These are phyloP conservation scores for Fusarium sp. DNA, from an alignment of 2,329 filamentous ascomycete genomes.

Conservation along the genomic window DNA sequence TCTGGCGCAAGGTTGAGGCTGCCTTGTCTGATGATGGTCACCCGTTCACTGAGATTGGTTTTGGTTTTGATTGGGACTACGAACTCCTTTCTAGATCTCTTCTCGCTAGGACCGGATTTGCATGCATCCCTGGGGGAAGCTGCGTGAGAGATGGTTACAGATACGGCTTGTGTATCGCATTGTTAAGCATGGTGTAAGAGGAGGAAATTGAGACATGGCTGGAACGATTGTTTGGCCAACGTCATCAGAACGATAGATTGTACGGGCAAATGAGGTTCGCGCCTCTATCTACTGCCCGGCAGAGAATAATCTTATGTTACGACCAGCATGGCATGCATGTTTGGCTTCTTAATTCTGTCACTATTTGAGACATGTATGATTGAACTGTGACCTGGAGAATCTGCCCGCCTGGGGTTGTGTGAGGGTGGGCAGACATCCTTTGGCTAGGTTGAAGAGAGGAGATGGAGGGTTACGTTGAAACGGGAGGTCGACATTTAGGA, in stretches of 20 bases:
- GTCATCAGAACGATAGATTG: slow-evolving; percentile 56
- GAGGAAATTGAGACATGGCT: slow-evolving; percentile 40
- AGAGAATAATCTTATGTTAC: slow-evolving; percentile 53
- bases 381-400: slow-evolving; percentile 12
- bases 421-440: neutral
- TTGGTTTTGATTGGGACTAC: slow-evolving; percentile 27
- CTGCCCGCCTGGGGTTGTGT: neutral
- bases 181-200: slow-evolving; percentile 48
- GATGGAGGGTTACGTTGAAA: slow-evolving; percentile 14
- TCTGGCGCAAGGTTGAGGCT: slow-evolving; percentile 31
- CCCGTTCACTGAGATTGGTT: slow-evolving; percentile 23
- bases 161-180: slow-evolving; percentile 42
- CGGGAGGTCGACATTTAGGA: slow-evolving; percentile 1
- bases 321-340: slow-evolving; percentile 49
- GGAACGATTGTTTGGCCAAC: slow-evolving; percentile 42
- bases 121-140: slow-evolving; percentile 49
- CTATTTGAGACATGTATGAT: slow-evolving; percentile 3
- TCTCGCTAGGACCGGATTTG: slow-evolving; percentile 30
- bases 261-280: slow-evolving; percentile 57
- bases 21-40: slow-evolving; percentile 23
- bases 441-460: neutral
- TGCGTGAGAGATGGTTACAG: slow-evolving; percentile 31
- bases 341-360: slow-evolving; percentile 26
- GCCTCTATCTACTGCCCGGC: slow-evolving; percentile 51
- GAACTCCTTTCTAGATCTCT: slow-evolving; percentile 26